These are phyloP conservation scores for Bipolaris victoriae DNA, from an alignment of 2,329 filamentous ascomycete species.

Conservation along the genomic window DNA sequence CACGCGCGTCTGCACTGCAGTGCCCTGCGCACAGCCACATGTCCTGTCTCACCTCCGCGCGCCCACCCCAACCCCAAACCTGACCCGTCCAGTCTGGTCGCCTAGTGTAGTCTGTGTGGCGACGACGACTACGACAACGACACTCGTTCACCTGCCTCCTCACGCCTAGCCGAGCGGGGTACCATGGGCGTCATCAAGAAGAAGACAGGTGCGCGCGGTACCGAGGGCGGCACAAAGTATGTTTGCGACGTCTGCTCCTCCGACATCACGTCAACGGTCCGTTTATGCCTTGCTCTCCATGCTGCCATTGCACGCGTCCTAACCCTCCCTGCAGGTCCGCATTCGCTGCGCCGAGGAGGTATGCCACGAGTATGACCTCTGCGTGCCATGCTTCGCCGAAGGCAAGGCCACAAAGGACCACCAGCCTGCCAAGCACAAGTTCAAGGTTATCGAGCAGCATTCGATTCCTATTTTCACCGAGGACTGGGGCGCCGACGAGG, in stretches of 20 bases:
- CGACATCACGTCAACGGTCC: slow-evolving; percentile 94
- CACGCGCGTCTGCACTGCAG: slow-evolving; percentile 16
- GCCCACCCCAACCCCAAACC: background rate
- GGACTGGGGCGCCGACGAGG: slow-evolving; percentile 97
- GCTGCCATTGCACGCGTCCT: background rate
- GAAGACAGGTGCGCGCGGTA: slow-evolving; percentile 84
- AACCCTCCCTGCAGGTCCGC: slow-evolving; percentile 70
- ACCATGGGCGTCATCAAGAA: slow-evolving; percentile 94
- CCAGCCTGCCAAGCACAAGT: slow-evolving; percentile 84
- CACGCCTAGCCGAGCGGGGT: slow-evolving; percentile 20
- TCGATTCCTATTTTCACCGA: slow-evolving; percentile 94
- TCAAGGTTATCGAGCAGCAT: slow-evolving; percentile 95
- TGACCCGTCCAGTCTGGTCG: background rate
- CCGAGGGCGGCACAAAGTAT: slow-evolving; percentile 80
- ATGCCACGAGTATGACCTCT: slow-evolving; percentile 95
- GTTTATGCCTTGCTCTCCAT: slow-evolving; percentile 42
- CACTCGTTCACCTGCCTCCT: slow-evolving; percentile 7
- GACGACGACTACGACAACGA: background rate
- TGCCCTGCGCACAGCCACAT: slow-evolving; percentile 35
- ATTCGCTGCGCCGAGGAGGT: slow-evolving; percentile 80
- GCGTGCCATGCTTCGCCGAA: slow-evolving; percentile 89
- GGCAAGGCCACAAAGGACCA: slow-evolving; percentile 83
- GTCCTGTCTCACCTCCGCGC: slow-evolving; percentile 14
- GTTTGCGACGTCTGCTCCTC: slow-evolving; percentile 97
- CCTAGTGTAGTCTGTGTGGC: background rate